Conservation (phyloP, 768 basidiomycete species). For the button mushroom (Agaricus bisporus) region DNA sequence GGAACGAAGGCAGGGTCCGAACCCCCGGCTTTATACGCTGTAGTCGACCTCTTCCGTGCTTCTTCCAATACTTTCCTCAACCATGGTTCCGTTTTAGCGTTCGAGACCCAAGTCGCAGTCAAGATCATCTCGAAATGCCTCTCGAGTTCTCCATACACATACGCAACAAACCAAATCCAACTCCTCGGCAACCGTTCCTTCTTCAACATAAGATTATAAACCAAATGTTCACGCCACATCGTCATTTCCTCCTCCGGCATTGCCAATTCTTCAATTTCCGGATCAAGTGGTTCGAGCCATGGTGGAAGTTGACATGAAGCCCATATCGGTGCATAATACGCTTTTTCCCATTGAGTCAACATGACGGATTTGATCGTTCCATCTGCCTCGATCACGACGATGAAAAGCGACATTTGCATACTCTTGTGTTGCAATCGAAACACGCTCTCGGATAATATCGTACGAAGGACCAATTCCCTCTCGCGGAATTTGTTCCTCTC, state of each 20-base stretch:
- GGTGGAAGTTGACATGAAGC: slow-evolving; percentile 8
- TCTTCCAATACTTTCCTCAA: slow-evolving; percentile 4
- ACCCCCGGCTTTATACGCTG: slow-evolving; percentile 2
- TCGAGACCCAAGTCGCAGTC: slow-evolving; percentile 6
- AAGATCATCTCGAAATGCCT: slow-evolving; percentile 11
- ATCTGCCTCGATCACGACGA: slow-evolving; percentile 7
- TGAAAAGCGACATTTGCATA: slow-evolving; percentile 6
- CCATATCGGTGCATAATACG: slow-evolving; percentile 8
- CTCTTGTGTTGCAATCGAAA: slow-evolving; percentile 7
- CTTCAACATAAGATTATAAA: slow-evolving; percentile 8
- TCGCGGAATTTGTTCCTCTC: slow-evolving; percentile 7
- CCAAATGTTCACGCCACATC: slow-evolving; percentile 7
- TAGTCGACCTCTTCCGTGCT: slow-evolving; percentile 4
- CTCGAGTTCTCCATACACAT: slow-evolving; percentile 9
- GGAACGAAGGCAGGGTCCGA: slow-evolving; percentile 1
- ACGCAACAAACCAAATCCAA: slow-evolving; percentile 10
- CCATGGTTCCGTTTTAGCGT: slow-evolving; percentile 10
- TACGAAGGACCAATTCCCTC: not conserved
- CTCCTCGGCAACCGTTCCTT: slow-evolving; percentile 10
- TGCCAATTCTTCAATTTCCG: not conserved
- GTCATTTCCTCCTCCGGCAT: slow-evolving; percentile 9
- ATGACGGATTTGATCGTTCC: slow-evolving; percentile 7
- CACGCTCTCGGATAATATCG: slow-evolving; percentile 4
- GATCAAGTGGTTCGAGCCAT: slow-evolving; percentile 9
- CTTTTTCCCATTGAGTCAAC: slow-evolving; percentile 11